phyloP scores from a whole-genome alignment of 1,139 yeast species.

The Sugiyamaella pinicola region DNA sequence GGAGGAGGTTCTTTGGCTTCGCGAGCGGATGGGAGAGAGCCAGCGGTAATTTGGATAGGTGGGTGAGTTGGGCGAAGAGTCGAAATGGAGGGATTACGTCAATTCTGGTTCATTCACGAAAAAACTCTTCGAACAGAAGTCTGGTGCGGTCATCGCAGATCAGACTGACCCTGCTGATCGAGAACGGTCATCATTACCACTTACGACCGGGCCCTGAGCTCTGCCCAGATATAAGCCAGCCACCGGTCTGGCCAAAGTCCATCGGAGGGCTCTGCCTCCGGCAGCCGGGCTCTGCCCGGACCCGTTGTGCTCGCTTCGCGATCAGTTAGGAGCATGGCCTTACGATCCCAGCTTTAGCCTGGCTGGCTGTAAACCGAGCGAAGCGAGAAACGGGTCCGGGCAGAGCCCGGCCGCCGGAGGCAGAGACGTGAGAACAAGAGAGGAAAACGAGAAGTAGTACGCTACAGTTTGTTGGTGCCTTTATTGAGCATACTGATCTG shows the following conservation, averaged over 20 bases:
- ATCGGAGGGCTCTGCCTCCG: constrained; percentile 10
- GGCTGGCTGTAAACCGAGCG: neutral
- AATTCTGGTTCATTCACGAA: too few relatives aligned
- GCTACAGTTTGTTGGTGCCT: constrained; percentile 2
- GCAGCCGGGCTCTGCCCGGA: neutral
- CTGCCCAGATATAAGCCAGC: neutral
- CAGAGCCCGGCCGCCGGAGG: constrained; percentile 12
- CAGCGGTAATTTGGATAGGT: too few relatives aligned
- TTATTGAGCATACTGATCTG: neutral
- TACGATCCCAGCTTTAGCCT: too few relatives aligned
- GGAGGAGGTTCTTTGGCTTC: too few relatives aligned
- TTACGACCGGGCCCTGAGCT: neutral
- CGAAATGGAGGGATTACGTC: too few relatives aligned
- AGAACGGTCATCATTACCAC: neutral
- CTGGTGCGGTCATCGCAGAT: neutral
- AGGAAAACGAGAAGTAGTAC: neutral
- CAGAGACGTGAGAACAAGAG: neutral
- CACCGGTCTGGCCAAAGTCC: neutral
- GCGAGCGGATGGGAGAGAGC: too few relatives aligned
- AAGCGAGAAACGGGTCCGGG: constrained; percentile 3
- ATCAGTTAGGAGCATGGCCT: too few relatives aligned
- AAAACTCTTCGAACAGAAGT: too few relatives aligned
- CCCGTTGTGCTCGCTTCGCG: too few relatives aligned
- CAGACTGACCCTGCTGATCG: neutral
- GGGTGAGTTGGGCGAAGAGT: neutral